Evolutionary conservation across 768 basidiomycete genomes (phyloP).

Genomic region (Boletus tomentosulus): DNA sequence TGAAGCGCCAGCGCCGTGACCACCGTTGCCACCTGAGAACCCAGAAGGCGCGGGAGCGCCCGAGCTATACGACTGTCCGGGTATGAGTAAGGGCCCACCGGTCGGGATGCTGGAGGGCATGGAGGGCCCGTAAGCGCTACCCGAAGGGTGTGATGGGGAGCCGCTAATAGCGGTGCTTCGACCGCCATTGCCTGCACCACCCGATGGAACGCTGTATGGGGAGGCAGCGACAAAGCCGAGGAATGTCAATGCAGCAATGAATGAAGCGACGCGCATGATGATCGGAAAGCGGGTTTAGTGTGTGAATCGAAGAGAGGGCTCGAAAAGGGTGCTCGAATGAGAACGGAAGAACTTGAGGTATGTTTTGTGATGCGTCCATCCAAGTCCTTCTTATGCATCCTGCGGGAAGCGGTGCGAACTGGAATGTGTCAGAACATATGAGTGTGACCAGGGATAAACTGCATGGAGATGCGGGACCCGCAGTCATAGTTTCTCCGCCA

Average conservation of each 20-base stretch:
- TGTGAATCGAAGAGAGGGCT: neutral
- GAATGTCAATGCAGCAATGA: constrained; percentile 1
- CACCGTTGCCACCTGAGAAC: neutral
- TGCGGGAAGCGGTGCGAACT: neutral
- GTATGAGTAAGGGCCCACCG: neutral
- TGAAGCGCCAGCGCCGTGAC: neutral
- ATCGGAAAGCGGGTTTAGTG: neutral
- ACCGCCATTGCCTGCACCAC: neutral
- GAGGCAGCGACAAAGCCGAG: constrained; percentile 6
- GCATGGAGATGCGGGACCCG: neutral
- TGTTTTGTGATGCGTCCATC: neutral
- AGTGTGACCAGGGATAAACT: neutral
- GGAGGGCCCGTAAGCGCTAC: neutral
- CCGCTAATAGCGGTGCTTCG: neutral
- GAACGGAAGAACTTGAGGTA: neutral
- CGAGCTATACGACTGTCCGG: neutral
- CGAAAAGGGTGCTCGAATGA: neutral
- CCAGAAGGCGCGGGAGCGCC: neutral
- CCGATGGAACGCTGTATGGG: neutral
- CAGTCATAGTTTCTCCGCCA: neutral
- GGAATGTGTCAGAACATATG: neutral
- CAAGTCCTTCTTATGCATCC: constrained; percentile 7
- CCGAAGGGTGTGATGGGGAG: neutral
- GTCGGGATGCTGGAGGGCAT: neutral
- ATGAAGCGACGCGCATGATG: constrained; percentile 10